Conservation (phyloP, 768 basidiomycete species). For the Mrakia frigida region DNA sequence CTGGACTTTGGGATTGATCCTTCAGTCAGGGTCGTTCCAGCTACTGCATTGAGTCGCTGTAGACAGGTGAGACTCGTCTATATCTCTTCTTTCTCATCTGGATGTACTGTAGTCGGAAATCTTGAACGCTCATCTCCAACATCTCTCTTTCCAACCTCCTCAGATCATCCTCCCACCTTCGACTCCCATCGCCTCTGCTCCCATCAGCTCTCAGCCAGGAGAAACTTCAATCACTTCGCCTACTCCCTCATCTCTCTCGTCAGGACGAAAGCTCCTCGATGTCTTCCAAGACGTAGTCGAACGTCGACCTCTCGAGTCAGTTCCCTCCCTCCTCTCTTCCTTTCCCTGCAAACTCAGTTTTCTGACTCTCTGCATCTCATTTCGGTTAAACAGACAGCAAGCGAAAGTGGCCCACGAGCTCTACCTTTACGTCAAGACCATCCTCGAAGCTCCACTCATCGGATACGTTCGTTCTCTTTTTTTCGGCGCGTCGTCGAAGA, state of each 20-base stretch:
- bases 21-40: not conserved
- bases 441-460: too few species aligned
- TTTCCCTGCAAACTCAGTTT: too few species aligned
- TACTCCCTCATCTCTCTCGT: not conserved
- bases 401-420: too few species aligned
- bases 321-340: not conserved
- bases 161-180: slow-evolving; percentile 1
- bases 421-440: too few species aligned
- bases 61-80: not conserved
- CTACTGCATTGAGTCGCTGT: not conserved
- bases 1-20: not conserved
- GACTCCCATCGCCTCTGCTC: not conserved
- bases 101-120: not conserved
- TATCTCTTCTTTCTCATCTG: not conserved
- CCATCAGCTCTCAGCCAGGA: too few species aligned
- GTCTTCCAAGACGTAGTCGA: not conserved
- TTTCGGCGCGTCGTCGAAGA: too few species aligned
- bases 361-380: too few species aligned
- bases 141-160: too few species aligned
- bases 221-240: too few species aligned
- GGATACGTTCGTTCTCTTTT: too few species aligned
- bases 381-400: too few species aligned
- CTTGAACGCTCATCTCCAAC: not conserved
- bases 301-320: not conserved
- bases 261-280: not conserved